These are phyloP conservation scores for Lodderomyces beijingensis DNA, from an alignment of 1,139 yeast species.

Conservation along the genomic window DNA sequence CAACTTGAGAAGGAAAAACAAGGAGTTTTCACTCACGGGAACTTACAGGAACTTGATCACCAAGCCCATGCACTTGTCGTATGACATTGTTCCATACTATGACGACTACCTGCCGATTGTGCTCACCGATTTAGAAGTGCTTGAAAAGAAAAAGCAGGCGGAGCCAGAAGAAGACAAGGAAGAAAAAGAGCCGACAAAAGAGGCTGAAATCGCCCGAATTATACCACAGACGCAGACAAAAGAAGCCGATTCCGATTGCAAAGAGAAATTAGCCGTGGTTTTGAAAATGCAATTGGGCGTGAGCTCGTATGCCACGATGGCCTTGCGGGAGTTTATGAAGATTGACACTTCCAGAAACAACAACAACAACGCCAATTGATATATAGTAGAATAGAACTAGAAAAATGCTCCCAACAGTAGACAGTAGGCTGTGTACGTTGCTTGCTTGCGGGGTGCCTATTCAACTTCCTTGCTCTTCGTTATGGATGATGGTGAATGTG, in stretches of 20 bases:
- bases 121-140: slow-evolving; percentile 74
- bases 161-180: slow-evolving; percentile 7
- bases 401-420: too few relatives aligned
- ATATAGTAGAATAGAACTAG: too few relatives aligned
- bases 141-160: slow-evolving; percentile 23
- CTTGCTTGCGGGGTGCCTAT: too few relatives aligned
- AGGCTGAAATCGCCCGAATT: slow-evolving; percentile 17
- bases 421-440: too few relatives aligned
- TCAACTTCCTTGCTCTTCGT: too few relatives aligned
- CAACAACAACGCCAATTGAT: too few relatives aligned
- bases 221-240: slow-evolving; percentile 25
- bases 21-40: slow-evolving; percentile 90
- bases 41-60: slow-evolving; percentile 77
- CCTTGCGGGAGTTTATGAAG: slow-evolving; percentile 86
- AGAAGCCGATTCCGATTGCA: slow-evolving; percentile 6
- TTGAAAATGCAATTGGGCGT: slow-evolving; percentile 76
- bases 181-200: slow-evolving; percentile 26
- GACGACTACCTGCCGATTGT: slow-evolving; percentile 67
- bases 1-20: slow-evolving; percentile 76
- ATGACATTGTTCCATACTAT: slow-evolving; percentile 57
- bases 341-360: slow-evolving; percentile 62
- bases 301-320: slow-evolving; percentile 97
- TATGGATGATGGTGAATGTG: too few relatives aligned
- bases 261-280: slow-evolving; percentile 58
- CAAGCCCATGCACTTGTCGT: slow-evolving; percentile 62